Percentiles rank a stretch among this genome's conserved stretches.
Conservation (phyloP, 192 early-diverging fungal genomes). For the Chytriomyces sp. region DNA sequence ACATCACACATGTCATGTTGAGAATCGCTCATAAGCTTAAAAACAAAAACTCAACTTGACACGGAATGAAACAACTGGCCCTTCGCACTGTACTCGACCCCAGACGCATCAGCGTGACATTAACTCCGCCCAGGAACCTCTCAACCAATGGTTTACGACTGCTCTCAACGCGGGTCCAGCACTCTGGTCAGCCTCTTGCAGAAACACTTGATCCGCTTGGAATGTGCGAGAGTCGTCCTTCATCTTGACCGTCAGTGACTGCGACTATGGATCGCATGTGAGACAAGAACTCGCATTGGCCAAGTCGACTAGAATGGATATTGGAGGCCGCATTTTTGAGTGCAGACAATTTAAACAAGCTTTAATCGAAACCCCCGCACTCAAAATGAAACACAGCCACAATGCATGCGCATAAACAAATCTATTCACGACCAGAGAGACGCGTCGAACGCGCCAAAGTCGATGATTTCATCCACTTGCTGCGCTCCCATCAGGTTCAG, state of each 20-base stretch:
- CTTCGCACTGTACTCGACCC: slow-evolving; percentile 16
- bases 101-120: slow-evolving; percentile 19
- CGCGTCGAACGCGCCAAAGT: slow-evolving; percentile 54
- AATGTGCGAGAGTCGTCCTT: not conserved
- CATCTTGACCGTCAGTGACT: not conserved
- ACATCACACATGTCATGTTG: not conserved
- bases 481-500: slow-evolving; percentile 27
- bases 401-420: slow-evolving; percentile 9
- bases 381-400: too few species aligned
- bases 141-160: slow-evolving; percentile 8
- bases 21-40: not conserved
- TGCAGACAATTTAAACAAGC: too few species aligned
- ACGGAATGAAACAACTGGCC: slow-evolving; percentile 9
- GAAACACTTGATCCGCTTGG: slow-evolving; percentile 19
- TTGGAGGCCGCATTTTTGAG: not conserved
- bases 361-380: not conserved
- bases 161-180: not conserved
- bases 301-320: not conserved
- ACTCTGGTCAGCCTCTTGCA: not conserved
- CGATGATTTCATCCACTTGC: slow-evolving; percentile 56
- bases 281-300: not conserved
- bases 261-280: not conserved
- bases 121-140: slow-evolving; percentile 16
- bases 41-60: not conserved
- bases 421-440: slow-evolving; percentile 48